Base-by-base conservation (phyloP, 169 alveolate species). In the Ichthyophthirius multifiliis region DNA sequence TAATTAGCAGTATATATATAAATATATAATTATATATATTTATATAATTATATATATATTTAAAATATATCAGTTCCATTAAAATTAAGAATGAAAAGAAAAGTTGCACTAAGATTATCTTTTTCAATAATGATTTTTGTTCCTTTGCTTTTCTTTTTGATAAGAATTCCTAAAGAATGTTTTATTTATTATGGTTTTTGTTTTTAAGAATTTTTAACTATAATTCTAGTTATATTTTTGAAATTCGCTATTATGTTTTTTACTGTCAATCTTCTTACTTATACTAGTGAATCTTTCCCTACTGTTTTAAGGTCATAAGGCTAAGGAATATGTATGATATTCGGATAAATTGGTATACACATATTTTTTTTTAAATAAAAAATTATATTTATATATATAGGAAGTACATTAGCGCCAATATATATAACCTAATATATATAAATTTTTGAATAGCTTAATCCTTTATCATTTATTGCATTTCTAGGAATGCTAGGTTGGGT, bases 241-340 rank as follows among this genome's bases (percentile, higher is more conserved):
- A 67, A 67, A 39, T 67, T 67, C 23, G 18, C 81, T 18, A 81
- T 67, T 0, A 71, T 76, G 12, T 39, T 81, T 7, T 81, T 71
- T 55, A 73, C 27, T 73, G 76, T 76, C 15, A 81, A 71, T 65
- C 63, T 81, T 12, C 67, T 71, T 45, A 81, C 86, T 10, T 81
- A 81, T 20, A 81, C 86, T 13, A 67, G 82, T 23, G 86, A 81
- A 32, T 75, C 35, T 0, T 81, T 43, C 47, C 76, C 74, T 35
- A 81, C 86, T 16, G 48, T 63, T 23, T 32, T 81, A 5, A 67
- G 86, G 55, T 81, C 86, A 0, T 74, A 81, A 71, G 86, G 86
- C 1, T 71, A 67, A 35, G 86, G 86, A 20, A 32, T 81, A 9
- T 81, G 86, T 34, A 81, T 81, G 86, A 67, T 76, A 7, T 45